Percentiles rank a stretch among this genome's conserved stretches.
Conservation (phyloP, 208 protist genomes). For the Crithidia brevicula region DNA sequence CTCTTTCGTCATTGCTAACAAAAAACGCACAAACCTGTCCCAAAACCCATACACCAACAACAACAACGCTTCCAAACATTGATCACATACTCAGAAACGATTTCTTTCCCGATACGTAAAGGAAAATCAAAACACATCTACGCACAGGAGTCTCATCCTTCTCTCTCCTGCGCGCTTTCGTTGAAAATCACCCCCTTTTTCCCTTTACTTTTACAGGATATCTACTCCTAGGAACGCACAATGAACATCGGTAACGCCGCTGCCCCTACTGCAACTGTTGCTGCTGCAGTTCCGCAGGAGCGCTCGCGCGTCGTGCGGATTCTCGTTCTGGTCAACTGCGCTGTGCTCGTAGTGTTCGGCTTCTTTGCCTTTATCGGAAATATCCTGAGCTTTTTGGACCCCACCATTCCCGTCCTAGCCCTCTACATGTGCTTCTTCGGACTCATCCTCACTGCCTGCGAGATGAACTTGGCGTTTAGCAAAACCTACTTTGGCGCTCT, state of each 20-base stretch:
- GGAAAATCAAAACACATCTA: too few species aligned
- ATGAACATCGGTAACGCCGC: constrained; percentile 16
- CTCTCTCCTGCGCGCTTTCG: too few species aligned
- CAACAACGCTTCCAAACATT: too few species aligned
- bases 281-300: constrained; percentile 1
- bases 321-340: constrained; percentile 28
- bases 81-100: too few species aligned
- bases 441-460: constrained; percentile 17
- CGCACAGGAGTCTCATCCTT: too few species aligned
- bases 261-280: not conserved
- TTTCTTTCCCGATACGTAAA: too few species aligned
- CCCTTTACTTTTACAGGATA: too few species aligned
- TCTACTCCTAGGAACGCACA: too few species aligned
- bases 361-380: constrained; percentile 35
- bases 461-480: constrained; percentile 32
- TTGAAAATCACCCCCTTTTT: too few species aligned
- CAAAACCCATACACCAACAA: too few species aligned
- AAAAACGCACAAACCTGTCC: too few species aligned
- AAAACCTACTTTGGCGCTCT: constrained; percentile 39
- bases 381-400: constrained; percentile 29
- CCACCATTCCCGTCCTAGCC: constrained; percentile 29
- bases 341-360: constrained; percentile 28
- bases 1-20: too few species aligned
- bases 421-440: constrained; percentile 50
- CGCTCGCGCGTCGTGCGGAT: constrained; percentile 17